Evolutionary conservation across 2,329 filamentous ascomycete species (phyloP).

Genomic region (Aspergillus thermomutatus): DNA sequence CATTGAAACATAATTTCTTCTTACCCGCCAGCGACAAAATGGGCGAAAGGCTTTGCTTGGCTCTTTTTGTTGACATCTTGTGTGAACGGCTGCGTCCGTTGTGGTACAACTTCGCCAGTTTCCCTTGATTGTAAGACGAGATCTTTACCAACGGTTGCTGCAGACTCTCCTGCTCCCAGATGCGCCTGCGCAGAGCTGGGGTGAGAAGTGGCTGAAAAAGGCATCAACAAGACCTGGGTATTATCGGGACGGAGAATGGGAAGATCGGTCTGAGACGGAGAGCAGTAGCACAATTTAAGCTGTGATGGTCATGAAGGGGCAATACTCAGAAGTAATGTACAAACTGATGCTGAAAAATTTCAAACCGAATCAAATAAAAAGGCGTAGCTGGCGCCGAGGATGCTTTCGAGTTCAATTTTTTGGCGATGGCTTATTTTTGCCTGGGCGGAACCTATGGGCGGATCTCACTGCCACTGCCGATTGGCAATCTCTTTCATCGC

Average conservation of each 20-base stretch:
- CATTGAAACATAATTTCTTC: conserved; percentile 26
- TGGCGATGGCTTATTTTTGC: background rate
- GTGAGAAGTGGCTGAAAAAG: conserved; percentile 19
- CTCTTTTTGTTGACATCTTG: conserved; percentile 33
- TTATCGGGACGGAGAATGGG: background rate
- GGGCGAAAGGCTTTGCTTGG: conserved; percentile 75
- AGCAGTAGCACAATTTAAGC: background rate
- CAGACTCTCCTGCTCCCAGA: conserved; percentile 14
- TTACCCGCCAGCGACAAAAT: conserved; percentile 88
- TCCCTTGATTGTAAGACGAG: conserved; percentile 33
- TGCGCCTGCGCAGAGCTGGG: conserved; percentile 26
- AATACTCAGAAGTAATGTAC: background rate
- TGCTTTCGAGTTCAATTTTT: background rate
- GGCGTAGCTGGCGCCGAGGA: background rate
- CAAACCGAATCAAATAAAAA: background rate
- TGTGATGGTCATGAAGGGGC: background rate
- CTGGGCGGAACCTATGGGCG: conserved; percentile 7
- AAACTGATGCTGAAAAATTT: background rate
- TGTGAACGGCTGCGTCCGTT: conserved; percentile 15
- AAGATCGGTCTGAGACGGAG: background rate
- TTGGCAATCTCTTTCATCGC: conserved; percentile 1
- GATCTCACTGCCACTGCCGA: conserved; percentile 6
- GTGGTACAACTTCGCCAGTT: conserved; percentile 36
- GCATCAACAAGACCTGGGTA: conserved; percentile 14
- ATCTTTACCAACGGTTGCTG: conserved; percentile 12